Conservation (phyloP, 139 green algal genomes). For the Volvox africanus region DNA sequence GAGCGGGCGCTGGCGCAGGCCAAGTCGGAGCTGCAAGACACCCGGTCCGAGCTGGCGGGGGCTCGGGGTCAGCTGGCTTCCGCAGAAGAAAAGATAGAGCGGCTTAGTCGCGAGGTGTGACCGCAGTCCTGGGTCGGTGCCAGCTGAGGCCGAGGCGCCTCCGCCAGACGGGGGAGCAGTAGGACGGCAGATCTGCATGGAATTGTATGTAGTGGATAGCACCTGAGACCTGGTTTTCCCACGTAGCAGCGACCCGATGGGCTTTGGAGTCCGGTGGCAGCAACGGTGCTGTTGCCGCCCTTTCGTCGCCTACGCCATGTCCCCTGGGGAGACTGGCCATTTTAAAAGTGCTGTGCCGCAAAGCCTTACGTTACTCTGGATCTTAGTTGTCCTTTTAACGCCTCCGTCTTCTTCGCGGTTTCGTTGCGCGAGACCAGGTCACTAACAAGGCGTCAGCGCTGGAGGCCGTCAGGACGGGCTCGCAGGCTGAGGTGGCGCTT, state of each 20-base stretch:
- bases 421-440: not conserved
- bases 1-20: constrained; percentile 19
- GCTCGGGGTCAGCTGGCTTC: not conserved
- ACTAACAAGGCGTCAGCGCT: constrained; percentile 29
- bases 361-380: no score
- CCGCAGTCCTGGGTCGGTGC: not conserved
- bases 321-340: not conserved
- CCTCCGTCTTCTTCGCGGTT: no score
- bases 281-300: not conserved
- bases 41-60: not conserved
- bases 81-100: not conserved
- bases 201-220: no score
- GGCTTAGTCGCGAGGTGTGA: constrained; percentile 12
- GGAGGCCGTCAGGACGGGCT: constrained; percentile 13
- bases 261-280: not conserved
- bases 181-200: no score
- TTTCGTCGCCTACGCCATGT: not conserved
- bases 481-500: constrained; percentile 39
- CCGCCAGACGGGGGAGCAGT: no score
- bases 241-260: no score
- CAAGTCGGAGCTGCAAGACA: not conserved
- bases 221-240: no score
- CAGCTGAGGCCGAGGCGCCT: not conserved
- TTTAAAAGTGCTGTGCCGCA: no score
- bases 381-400: no score